phyloP scores from a whole-genome alignment of 805 yeast genomes.

The Schizosaccharomyces cryophilus region DNA sequence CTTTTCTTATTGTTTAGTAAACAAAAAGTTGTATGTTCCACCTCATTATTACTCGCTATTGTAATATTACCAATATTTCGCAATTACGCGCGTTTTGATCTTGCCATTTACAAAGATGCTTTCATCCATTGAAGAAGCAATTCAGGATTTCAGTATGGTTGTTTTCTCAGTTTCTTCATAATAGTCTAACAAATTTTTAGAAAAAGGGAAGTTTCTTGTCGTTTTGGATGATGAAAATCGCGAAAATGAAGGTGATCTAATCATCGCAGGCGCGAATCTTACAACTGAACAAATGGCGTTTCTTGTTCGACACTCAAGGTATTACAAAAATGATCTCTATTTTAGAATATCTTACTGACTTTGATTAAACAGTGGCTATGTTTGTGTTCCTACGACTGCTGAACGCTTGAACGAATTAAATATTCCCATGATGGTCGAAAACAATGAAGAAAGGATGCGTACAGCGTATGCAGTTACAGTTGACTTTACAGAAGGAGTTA shows the following conservation, averaged over 20 bases:
- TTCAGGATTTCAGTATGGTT: neutral
- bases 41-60: no score
- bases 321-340: no score
- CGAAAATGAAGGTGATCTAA: slow-evolving; percentile 93
- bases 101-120: neutral
- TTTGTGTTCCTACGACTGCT: slow-evolving; percentile 69
- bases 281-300: slow-evolving; percentile 84
- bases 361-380: slow-evolving; percentile 33
- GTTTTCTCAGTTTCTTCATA: neutral
- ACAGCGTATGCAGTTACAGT: slow-evolving; percentile 91
- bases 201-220: slow-evolving; percentile 57
- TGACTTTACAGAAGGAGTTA: slow-evolving; percentile 67
- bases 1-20: no score
- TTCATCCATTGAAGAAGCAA: neutral
- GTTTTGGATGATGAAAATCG: slow-evolving; percentile 95
- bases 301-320: slow-evolving; percentile 37
- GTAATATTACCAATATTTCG: no score
- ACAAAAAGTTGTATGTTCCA: no score
- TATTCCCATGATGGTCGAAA: slow-evolving; percentile 50
- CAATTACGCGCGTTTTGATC: no score
- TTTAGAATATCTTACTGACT: neutral
- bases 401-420: slow-evolving; percentile 58
- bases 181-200: slow-evolving; percentile 8
- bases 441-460: slow-evolving; percentile 61
- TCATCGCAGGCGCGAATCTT: slow-evolving; percentile 65